Base-by-base conservation (phyloP, 331 rosid genomes). In the Dryas integrifolia region DNA sequence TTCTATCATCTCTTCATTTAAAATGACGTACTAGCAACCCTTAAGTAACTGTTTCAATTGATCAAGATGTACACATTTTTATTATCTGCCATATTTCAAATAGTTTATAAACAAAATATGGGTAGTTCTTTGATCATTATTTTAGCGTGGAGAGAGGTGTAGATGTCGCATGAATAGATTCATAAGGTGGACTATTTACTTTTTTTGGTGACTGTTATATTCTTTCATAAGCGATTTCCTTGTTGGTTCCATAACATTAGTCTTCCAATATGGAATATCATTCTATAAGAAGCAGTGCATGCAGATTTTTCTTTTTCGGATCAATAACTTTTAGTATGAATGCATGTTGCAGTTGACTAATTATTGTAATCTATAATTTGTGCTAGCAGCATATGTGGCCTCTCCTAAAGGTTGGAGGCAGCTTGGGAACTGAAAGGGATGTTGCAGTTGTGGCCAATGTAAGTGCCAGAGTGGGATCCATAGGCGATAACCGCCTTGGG, bases 401-500 rank as follows among this genome's bases (percentile, higher is more conserved):
- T 72, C 97, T 91, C 75, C 84, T 93, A 15, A 89, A 87, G 82
- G 77, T 58, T 57, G 97, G 97, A 26, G 90, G 96, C 0, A 82
- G 90, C 62, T 73, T 38, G 67, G 91, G 91, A 65, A 88, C 94
- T 2, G 86, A 79, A 84, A 84, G 88, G 75, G 83, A 79, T 67
- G 72, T 76, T 60, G 92, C 97, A 46, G 92, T 93, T 67, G 87
- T 91, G 75, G 98, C 97, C 83, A 93, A 86, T 76, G 57, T 93
- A 82, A 93, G 98, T 78, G 97, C 98, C 15, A 83, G 96, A 73
- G 98, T 93, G 56, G 98, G 92, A 72, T 93, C 98, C 48, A 89
- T 93, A 30, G 96, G 94, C 67, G 97, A 93, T 84, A 93, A 93
- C 65, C 88, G 58, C 63, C 91, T 91, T 5, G 98, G 98, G 47